phyloP scores from a whole-genome alignment of 352 stramenopile genomes.

The Phytophthora cactorum region DNA sequence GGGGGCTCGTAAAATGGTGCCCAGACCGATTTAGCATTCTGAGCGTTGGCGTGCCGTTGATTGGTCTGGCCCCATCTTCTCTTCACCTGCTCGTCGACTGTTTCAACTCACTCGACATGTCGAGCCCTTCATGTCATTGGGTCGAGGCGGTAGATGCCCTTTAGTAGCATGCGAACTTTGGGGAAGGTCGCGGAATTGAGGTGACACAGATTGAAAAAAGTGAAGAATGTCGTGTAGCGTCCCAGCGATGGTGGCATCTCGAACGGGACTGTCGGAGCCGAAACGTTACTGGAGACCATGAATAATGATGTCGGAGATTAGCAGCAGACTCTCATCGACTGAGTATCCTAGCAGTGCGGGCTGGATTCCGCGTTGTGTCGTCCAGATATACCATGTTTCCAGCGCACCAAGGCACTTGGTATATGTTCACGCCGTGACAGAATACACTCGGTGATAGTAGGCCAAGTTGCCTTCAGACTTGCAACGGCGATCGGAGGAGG shows the following conservation, averaged over 20 bases:
- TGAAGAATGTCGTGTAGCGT: constrained; percentile 4
- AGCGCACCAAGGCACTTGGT: neutral
- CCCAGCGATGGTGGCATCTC: neutral
- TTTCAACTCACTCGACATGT: no score
- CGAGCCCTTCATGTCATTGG: no score
- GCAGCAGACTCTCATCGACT: neutral
- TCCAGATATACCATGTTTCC: neutral
- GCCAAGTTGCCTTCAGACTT: constrained; percentile 9
- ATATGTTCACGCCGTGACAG: constrained; percentile 11
- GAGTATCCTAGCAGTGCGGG: neutral
- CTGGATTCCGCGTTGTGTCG: constrained; percentile 1
- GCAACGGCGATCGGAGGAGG: neutral
- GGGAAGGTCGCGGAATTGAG: constrained; percentile 10
- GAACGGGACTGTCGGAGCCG: neutral
- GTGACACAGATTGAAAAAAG: constrained; percentile 11
- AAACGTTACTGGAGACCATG: constrained; percentile 11
- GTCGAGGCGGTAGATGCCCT: constrained; percentile 20
- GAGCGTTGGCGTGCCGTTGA: neutral
- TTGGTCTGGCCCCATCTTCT: no score
- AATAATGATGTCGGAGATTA: constrained; percentile 14
- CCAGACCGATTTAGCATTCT: no score
- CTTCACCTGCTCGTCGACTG: no score
- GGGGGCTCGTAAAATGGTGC: no score
- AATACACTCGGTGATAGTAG: constrained; percentile 18
- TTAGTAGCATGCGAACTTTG: constrained; percentile 22